Evolutionary conservation across 106 monocot species (phyloP).

Genomic region (Allium sativum): DNA sequence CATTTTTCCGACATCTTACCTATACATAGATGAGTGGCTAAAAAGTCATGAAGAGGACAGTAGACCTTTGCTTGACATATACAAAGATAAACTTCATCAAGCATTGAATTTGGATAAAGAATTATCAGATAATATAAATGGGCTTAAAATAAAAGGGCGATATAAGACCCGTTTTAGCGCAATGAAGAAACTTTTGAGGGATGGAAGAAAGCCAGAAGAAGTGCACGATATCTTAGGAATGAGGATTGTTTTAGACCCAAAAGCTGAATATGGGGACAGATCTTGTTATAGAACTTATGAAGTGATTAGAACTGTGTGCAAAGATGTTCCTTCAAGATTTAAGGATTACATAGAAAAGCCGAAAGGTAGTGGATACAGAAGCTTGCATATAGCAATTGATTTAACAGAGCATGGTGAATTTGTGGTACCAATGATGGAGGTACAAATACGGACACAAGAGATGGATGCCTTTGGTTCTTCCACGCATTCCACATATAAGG

Average conservation of each 20-base stretch:
- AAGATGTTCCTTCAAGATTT: conserved; percentile 45
- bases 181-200: conserved; percentile 79
- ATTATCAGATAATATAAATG: conserved; percentile 36
- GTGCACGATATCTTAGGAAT: conserved; percentile 70
- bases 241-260: conserved; percentile 46
- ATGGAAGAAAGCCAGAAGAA: conserved; percentile 66
- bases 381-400: conserved; percentile 70
- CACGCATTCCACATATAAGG: conserved; percentile 85
- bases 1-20: conserved; percentile 67
- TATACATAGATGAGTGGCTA: conserved; percentile 59
- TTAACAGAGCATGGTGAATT: conserved; percentile 24
- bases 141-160: conserved; percentile 42
- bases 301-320: conserved; percentile 51
- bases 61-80: conserved; percentile 26
- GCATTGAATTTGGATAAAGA: conserved; percentile 34
- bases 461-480: conserved; percentile 69
- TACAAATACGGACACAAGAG: conserved; percentile 71
- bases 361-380: conserved; percentile 69
- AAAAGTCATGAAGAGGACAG: conserved; percentile 34
- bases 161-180: conserved; percentile 86
- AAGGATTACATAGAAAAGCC: conserved; percentile 73
- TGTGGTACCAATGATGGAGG: conserved; percentile 52
- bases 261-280: conserved; percentile 21
- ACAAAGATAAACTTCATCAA: conserved; percentile 40
- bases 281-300: conserved; percentile 57